These are phyloP conservation scores for Colletotrichum truncatum DNA, from an alignment of 2,329 filamentous ascomycete species.

Conservation along the genomic window DNA sequence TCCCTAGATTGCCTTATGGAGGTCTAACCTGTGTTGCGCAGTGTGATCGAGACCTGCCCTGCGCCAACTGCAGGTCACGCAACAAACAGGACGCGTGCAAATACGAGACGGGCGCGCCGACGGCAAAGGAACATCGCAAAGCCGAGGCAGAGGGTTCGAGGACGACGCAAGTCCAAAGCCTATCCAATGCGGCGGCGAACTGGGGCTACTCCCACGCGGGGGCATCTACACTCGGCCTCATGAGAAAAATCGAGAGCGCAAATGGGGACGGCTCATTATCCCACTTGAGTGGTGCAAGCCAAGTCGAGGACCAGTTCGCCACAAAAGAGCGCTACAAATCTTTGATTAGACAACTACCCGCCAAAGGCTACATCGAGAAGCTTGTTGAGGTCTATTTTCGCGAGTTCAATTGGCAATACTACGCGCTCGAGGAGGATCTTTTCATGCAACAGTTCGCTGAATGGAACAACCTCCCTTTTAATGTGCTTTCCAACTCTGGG, in stretches of 20 bases:
- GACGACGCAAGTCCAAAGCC: conserved; percentile 38
- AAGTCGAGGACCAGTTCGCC: conserved; percentile 46
- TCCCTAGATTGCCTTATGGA: not conserved
- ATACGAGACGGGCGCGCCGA: conserved; percentile 63
- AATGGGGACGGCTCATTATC: conserved; percentile 44
- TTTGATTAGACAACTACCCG: conserved; percentile 65
- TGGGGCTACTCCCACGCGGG: conserved; percentile 64
- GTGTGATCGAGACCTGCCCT: conserved; percentile 69
- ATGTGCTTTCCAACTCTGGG: conserved; percentile 56
- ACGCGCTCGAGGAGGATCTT: conserved; percentile 60
- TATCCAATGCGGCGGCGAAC: conserved; percentile 54
- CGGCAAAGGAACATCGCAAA: conserved; percentile 46
- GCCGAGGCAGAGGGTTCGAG: conserved; percentile 32
- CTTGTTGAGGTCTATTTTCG: conserved; percentile 63
- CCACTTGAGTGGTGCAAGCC: conserved; percentile 38
- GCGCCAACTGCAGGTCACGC: conserved; percentile 66
- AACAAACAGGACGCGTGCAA: conserved; percentile 64
- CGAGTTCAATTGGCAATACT: conserved; percentile 70
- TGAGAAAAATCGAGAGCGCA: conserved; percentile 62
- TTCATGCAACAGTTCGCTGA: conserved; percentile 60
- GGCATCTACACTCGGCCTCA: conserved; percentile 62
- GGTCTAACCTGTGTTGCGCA: conserved; percentile 36
- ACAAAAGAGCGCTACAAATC: conserved; percentile 66
- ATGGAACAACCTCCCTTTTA: conserved; percentile 65
- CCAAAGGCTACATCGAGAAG: conserved; percentile 61